Evolutionary conservation across 2,329 filamentous ascomycete species (phyloP).

Genomic region (Mycogone perniciosa): DNA sequence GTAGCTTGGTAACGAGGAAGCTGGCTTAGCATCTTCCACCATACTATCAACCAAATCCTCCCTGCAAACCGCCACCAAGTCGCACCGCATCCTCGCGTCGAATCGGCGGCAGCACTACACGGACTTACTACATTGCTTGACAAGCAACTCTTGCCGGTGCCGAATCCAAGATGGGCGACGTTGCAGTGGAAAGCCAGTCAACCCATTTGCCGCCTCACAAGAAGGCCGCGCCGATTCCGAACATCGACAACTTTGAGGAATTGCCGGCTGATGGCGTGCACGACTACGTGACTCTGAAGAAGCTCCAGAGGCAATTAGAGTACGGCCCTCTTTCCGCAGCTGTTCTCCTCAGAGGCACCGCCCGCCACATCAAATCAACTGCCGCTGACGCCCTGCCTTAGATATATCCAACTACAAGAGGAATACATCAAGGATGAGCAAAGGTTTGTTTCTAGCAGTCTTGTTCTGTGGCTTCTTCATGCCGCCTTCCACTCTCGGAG

Average conservation of each 20-base stretch:
- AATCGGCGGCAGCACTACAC: not conserved
- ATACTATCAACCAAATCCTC: not conserved
- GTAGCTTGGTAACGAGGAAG: conserved; percentile 10
- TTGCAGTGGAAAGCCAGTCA: conserved; percentile 74
- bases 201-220: conserved; percentile 71
- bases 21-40: conserved; percentile 7
- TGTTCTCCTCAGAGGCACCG: not conserved
- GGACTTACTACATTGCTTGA: not conserved
- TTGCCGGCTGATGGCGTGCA: conserved; percentile 74
- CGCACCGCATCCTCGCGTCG: not conserved
- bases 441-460: conserved; percentile 45
- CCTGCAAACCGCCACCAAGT: not conserved
- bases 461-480: not conserved
- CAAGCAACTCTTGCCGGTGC: conserved; percentile 2
- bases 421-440: conserved; percentile 99
- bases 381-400: conserved; percentile 30
- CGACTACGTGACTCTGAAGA: conserved; percentile 93
- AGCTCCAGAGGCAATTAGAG: conserved; percentile 93
- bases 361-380: conserved; percentile 7
- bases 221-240: conserved; percentile 76
- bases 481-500: not conserved
- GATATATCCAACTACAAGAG: conserved; percentile 94
- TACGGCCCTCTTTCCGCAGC: conserved; percentile 38
- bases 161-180: conserved; percentile 67
- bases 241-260: conserved; percentile 85